Conservation (phyloP, 768 basidiomycete species). For the Lentinus brumalis region DNA sequence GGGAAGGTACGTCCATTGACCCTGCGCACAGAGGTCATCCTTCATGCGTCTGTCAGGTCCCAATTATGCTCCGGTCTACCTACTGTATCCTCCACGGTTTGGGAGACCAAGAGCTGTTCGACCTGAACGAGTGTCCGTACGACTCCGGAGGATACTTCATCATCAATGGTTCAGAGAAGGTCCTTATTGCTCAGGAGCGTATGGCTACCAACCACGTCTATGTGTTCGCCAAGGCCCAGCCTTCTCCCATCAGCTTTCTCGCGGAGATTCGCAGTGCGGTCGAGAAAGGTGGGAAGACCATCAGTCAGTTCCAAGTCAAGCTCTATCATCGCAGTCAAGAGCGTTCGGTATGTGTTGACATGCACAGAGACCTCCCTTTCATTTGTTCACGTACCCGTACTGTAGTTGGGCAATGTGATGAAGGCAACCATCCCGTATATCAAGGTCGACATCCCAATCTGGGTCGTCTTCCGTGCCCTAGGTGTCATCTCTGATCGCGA, state of each 20-base stretch:
- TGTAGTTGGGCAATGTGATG: constrained; percentile 86
- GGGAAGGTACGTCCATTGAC: constrained; percentile 67
- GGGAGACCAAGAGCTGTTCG: constrained; percentile 78
- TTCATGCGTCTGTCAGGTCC: constrained; percentile 62
- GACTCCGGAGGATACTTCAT: constrained; percentile 99
- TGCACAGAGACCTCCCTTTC: neutral
- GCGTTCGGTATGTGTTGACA: constrained; percentile 58
- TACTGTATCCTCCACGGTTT: constrained; percentile 90
- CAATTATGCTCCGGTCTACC: constrained; percentile 95
- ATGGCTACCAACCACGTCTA: constrained; percentile 99
- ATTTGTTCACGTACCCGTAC: constrained; percentile 3
- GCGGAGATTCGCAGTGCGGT: constrained; percentile 97
- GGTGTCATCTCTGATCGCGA: constrained; percentile 98
- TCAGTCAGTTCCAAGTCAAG: constrained; percentile 97
- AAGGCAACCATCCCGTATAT: constrained; percentile 98
- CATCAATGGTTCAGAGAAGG: constrained; percentile 99
- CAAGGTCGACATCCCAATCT: constrained; percentile 96
- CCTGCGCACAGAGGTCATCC: neutral
- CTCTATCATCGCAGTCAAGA: constrained; percentile 92
- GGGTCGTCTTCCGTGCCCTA: constrained; percentile 97
- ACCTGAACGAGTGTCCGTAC: constrained; percentile 97
- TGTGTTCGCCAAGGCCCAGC: constrained; percentile 97
- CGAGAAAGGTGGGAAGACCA: constrained; percentile 97
- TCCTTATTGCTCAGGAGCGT: constrained; percentile 98
- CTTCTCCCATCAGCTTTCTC: constrained; percentile 92